Evolutionary conservation across 345 rosid genomes (phyloP).

Genomic region (Linum lewisii): DNA sequence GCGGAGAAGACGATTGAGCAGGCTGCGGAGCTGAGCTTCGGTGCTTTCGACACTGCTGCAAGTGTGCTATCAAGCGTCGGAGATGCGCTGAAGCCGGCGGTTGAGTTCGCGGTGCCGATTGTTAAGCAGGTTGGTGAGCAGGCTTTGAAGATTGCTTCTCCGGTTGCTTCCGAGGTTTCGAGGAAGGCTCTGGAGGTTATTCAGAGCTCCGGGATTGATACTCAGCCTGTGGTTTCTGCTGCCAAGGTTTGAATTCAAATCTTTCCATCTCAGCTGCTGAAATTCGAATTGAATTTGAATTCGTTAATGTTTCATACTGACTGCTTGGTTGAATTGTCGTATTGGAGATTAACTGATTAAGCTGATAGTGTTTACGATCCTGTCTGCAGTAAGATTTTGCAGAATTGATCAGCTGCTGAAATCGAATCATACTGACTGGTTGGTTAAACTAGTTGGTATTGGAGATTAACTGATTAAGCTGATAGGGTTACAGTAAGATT

Average conservation of each 20-base stretch:
- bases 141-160: conserved; percentile 77
- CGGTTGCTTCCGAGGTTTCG: conserved; percentile 70
- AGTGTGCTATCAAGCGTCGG: conserved; percentile 48
- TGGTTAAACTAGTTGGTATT: no score
- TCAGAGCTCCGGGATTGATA: conserved; percentile 69
- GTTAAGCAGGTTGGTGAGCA: conserved; percentile 69
- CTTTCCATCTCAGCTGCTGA: background rate
- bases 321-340: no score
- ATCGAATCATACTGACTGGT: no score
- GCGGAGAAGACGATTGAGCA: conserved; percentile 78
- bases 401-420: no score
- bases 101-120: conserved; percentile 62
- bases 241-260: conserved; percentile 64
- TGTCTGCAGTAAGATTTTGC: no score
- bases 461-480: no score
- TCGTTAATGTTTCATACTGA: no score
- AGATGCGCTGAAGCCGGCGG: conserved; percentile 65
- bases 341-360: no score
- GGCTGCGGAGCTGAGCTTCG: conserved; percentile 58
- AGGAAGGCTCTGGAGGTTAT: conserved; percentile 87
- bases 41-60: conserved; percentile 48
- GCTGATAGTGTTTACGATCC: no score
- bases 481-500: no score
- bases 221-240: conserved; percentile 57
- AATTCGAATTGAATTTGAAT: background rate